Evolutionary conservation across 768 basidiomycete species (phyloP).

Genomic region (Cyathus striatus): DNA sequence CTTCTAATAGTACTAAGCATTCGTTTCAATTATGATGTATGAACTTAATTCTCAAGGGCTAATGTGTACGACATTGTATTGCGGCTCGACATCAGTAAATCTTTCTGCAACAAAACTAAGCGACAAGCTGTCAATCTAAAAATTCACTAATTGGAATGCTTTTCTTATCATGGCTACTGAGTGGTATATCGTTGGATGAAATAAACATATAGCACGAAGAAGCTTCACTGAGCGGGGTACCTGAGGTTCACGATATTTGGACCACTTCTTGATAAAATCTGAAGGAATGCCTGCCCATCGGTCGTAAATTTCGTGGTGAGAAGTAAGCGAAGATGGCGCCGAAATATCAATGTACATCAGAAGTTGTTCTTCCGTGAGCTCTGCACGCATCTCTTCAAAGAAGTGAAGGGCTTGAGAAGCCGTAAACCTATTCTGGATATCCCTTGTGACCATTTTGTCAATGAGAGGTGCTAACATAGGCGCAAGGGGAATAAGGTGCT

Average conservation of each 20-base stretch:
- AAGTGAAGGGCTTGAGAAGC: conserved; percentile 19
- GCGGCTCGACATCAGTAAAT: too few relatives aligned
- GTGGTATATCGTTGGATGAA: not conserved
- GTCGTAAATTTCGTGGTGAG: conserved; percentile 8
- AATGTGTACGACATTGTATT: too few relatives aligned
- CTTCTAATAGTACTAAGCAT: too few relatives aligned
- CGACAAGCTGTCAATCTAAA: too few relatives aligned
- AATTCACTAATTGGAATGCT: too few relatives aligned
- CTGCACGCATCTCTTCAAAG: conserved; percentile 9
- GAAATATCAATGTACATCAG: conserved; percentile 1
- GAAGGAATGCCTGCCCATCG: conserved; percentile 12
- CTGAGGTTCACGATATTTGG: conserved; percentile 11
- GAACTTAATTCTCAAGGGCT: too few relatives aligned
- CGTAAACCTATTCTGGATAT: conserved; percentile 15
- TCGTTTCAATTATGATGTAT: too few relatives aligned
- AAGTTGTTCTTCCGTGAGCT: conserved; percentile 2
- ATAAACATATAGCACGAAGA: not conserved
- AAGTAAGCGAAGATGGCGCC: not conserved
- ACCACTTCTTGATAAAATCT: conserved; percentile 12
- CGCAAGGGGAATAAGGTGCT: conserved; percentile 12
- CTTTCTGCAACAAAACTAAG: too few relatives aligned
- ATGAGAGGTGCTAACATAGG: conserved; percentile 21
- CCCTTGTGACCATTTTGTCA: conserved; percentile 18
- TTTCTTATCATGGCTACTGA: not conserved
- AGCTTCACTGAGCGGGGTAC: not conserved